A percentile compares a stretch with the other conserved stretches of the same genome.
Evolutionary conservation across 345 rosid genomes (phyloP).

Genomic region (Citropsis articulata): DNA sequence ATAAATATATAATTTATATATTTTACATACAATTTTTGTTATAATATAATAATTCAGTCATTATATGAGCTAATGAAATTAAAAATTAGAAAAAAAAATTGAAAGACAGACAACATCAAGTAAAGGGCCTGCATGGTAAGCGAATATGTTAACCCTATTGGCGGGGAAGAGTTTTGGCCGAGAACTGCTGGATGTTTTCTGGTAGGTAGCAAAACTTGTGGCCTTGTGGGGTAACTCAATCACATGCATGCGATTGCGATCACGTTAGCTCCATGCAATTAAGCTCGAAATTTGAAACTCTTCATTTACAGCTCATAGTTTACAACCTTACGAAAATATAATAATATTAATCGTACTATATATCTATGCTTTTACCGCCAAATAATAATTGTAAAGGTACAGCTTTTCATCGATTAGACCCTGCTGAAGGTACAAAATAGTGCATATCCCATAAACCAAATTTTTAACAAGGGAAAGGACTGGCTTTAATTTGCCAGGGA

Average conservation of each 20-base stretch:
- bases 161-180: not conserved
- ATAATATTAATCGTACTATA: not conserved
- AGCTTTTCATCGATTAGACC: not conserved
- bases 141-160: not conserved
- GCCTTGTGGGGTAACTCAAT: slow-evolving; percentile 8
- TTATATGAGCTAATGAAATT: too few relatives aligned
- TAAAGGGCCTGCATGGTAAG: not conserved
- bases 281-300: not conserved
- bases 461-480: not conserved
- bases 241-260: not conserved
- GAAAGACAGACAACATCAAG: not conserved
- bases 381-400: not conserved
- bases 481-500: not conserved
- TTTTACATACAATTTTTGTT: too few relatives aligned
- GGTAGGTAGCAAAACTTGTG: not conserved
- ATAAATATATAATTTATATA: too few relatives aligned
- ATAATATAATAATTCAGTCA: too few relatives aligned
- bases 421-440: not conserved
- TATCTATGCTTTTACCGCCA: not conserved
- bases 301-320: not conserved
- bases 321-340: not conserved
- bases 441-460: not conserved
- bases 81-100: too few relatives aligned
- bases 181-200: not conserved
- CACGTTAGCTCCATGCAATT: not conserved